Conservation (phyloP, 305 asterid genomes). For the Fraxinus ornus region DNA sequence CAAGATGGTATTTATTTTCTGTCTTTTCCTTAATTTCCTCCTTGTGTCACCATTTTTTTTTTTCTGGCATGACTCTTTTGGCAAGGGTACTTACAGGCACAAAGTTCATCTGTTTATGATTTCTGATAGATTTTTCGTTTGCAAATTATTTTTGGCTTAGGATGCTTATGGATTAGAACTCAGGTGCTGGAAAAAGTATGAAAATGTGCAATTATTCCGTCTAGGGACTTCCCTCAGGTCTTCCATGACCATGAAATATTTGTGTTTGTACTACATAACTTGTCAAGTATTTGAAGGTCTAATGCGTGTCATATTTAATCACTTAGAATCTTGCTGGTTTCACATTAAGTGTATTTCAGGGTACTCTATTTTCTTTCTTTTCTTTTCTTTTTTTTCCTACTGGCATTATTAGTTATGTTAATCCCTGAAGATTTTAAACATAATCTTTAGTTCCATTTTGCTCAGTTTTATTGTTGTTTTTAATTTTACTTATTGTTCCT, state of each 20-base stretch:
- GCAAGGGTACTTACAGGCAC: background rate
- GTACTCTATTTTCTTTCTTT: no score
- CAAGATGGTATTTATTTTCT: conserved; percentile 53
- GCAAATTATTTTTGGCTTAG: background rate
- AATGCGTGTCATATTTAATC: background rate
- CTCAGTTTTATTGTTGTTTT: background rate
- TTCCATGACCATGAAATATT: background rate
- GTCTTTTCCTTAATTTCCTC: background rate
- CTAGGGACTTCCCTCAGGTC: background rate
- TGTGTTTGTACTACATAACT: background rate
- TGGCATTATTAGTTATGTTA: background rate
- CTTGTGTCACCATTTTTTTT: background rate
- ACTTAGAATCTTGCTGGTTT: background rate
- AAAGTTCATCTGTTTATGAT: background rate
- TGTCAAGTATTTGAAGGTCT: background rate
- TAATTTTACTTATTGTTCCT: conserved; percentile 20
- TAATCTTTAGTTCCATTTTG: background rate
- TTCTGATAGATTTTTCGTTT: background rate
- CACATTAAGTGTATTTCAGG: background rate
- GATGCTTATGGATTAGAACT: background rate
- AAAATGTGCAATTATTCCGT: background rate
- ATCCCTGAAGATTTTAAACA: background rate
- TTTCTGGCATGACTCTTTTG: background rate
- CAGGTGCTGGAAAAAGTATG: background rate
- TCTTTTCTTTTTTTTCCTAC: background rate